Evolutionary conservation across 2,329 filamentous ascomycete genomes (phyloP).

Genomic region (Chaetomiaceae sp.): DNA sequence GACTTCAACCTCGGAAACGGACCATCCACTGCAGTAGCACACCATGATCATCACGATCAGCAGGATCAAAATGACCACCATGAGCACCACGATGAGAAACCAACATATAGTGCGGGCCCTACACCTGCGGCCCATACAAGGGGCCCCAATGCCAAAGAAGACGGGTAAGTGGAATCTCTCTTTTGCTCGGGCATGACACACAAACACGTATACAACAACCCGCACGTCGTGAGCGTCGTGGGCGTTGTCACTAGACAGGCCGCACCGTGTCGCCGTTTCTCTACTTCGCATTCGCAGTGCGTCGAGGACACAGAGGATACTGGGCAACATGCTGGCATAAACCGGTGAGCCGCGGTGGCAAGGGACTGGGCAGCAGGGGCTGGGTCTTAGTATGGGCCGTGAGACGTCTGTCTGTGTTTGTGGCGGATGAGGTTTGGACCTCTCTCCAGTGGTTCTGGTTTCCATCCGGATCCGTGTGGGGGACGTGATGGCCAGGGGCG

Average conservation of each 20-base stretch:
- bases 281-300: background rate
- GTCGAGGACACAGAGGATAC: background rate
- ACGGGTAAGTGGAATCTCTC: constrained; percentile 66
- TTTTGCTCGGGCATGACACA: constrained; percentile 18
- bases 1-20: constrained; percentile 50
- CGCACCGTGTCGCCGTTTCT: background rate
- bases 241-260: background rate
- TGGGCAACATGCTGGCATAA: background rate
- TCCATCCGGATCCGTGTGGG: constrained; percentile 7
- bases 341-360: background rate
- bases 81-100: constrained; percentile 19
- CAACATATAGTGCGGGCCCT: constrained; percentile 29
- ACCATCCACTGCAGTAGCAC: constrained; percentile 29
- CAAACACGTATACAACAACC: constrained; percentile 7
- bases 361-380: background rate
- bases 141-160: constrained; percentile 76
- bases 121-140: constrained; percentile 33
- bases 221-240: background rate
- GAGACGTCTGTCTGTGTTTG: background rate
- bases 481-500: constrained; percentile 6
- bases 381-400: constrained; percentile 4
- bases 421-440: constrained; percentile 6
- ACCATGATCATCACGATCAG: constrained; percentile 21
- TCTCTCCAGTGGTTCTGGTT: background rate
- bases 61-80: constrained; percentile 20